These are phyloP conservation scores for Fusarium mundagurra DNA, from an alignment of 2,329 filamentous ascomycete genomes.

Conservation along the genomic window DNA sequence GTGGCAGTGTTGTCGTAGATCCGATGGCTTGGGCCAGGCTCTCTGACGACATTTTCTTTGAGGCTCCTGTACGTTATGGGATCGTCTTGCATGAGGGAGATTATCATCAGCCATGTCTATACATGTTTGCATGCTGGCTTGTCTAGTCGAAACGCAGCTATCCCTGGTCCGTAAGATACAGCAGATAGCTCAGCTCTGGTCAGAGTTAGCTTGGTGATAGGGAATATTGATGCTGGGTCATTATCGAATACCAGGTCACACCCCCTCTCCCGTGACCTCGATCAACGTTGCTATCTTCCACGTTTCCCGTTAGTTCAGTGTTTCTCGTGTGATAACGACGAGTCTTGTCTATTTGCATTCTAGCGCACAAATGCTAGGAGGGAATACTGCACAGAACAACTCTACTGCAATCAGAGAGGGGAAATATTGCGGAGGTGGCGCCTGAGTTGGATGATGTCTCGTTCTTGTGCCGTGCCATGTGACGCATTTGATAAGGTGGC, in stretches of 20 bases:
- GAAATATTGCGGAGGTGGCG: constrained; percentile 34
- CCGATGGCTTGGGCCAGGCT: constrained; percentile 22
- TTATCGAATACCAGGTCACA: constrained; percentile 18
- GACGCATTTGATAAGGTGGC: constrained; percentile 21
- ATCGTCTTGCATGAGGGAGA: constrained; percentile 15
- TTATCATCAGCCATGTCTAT: constrained; percentile 11
- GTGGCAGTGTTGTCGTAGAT: constrained; percentile 12
- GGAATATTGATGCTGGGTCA: neutral
- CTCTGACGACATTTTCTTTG: constrained; percentile 26
- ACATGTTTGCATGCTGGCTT: constrained; percentile 6
- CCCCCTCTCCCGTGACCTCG: constrained; percentile 31
- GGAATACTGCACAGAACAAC: constrained; percentile 28
- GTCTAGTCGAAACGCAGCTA: constrained; percentile 24
- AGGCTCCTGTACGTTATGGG: constrained; percentile 12
- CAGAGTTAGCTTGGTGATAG: constrained; percentile 8
- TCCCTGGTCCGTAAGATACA: constrained; percentile 3
- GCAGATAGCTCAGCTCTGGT: neutral
- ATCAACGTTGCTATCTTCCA: constrained; percentile 1
- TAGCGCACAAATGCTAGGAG: constrained; percentile 11
- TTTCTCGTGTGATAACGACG: constrained; percentile 10
- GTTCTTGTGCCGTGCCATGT: constrained; percentile 22
- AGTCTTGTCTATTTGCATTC: constrained; percentile 14
- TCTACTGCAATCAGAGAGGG: neutral
- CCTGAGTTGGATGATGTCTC: constrained; percentile 28
- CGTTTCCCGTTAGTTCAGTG: constrained; percentile 8